Conservation (phyloP, 441 rosid genomes). For the Cnidoscolus chayamansa region DNA sequence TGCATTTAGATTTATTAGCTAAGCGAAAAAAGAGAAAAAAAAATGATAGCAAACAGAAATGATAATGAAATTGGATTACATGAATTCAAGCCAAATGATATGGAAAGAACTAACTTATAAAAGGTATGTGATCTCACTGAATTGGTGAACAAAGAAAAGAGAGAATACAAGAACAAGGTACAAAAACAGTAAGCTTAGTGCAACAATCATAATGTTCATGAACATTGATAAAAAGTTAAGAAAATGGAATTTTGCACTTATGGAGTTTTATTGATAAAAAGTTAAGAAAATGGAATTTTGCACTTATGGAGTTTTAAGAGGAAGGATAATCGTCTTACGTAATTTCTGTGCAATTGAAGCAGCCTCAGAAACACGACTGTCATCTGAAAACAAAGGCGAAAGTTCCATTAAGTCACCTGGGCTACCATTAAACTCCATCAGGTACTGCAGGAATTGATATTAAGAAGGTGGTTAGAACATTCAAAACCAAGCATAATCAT, state of each 20-base stretch:
- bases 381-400: constrained; percentile 97
- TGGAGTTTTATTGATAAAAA: not conserved
- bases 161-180: not conserved
- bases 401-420: constrained; percentile 99
- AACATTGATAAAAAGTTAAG: constrained; percentile 3
- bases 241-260: too few relatives aligned
- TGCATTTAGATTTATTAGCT: not conserved
- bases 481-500: constrained; percentile 8
- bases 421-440: constrained; percentile 98
- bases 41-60: not conserved
- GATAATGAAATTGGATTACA: not conserved
- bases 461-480: constrained; percentile 28
- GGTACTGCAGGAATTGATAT: constrained; percentile 58
- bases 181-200: not conserved
- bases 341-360: constrained; percentile 96
- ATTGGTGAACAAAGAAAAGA: not conserved
- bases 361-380: constrained; percentile 98
- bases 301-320: not conserved
- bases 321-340: constrained; percentile 50
- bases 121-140: not conserved
- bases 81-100: not conserved
- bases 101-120: not conserved
- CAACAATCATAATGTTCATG: constrained; percentile 3
- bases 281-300: not conserved
- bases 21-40: not conserved